Conservation (phyloP, 495 filamentous ascomycete species). For the Penicillium taxi region DNA sequence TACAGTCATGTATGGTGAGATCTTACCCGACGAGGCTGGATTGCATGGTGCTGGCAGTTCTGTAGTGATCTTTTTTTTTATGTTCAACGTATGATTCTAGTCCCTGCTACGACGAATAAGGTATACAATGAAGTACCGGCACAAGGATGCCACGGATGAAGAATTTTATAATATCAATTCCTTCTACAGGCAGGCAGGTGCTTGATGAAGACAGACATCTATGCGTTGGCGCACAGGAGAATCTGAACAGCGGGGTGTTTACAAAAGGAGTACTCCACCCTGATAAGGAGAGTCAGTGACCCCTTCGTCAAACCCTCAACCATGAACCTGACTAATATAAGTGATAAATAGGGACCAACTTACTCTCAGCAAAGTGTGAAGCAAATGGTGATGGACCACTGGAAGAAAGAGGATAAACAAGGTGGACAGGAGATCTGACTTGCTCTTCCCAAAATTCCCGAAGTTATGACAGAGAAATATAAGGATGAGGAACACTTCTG, state of each 20-base stretch:
- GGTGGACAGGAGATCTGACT: conserved; percentile 38
- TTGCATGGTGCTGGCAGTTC: conserved; percentile 4
- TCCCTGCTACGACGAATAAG: conserved; percentile 26
- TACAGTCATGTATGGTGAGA: conserved; percentile 40
- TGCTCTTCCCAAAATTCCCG: conserved; percentile 13
- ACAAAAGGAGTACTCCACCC: conserved; percentile 46
- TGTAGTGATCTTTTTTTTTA: conserved; percentile 41
- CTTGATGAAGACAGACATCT: conserved; percentile 42
- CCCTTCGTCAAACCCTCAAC: too few species aligned
- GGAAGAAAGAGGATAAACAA: conserved; percentile 26
- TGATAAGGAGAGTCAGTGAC: conserved; percentile 32
- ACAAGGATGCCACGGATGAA: conserved; percentile 34
- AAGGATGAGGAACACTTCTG: conserved; percentile 23
- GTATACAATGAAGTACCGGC: conserved; percentile 44
- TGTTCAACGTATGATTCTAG: conserved; percentile 40
- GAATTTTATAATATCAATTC: conserved; percentile 37
- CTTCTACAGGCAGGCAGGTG: conserved; percentile 37
- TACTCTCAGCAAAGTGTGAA: conserved; percentile 37
- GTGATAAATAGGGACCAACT: conserved; percentile 24
- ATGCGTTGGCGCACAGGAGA: conserved; percentile 39
- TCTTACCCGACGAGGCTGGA: not conserved
- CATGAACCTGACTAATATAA: not conserved
- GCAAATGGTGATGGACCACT: conserved; percentile 33
- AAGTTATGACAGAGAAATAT: conserved; percentile 10
- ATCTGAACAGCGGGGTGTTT: conserved; percentile 40